Percentiles rank a stretch among this genome's conserved stretches.
phyloP scores from a whole-genome alignment of 441 rosid genomes.

The Bocquillonia castaneifolia region DNA sequence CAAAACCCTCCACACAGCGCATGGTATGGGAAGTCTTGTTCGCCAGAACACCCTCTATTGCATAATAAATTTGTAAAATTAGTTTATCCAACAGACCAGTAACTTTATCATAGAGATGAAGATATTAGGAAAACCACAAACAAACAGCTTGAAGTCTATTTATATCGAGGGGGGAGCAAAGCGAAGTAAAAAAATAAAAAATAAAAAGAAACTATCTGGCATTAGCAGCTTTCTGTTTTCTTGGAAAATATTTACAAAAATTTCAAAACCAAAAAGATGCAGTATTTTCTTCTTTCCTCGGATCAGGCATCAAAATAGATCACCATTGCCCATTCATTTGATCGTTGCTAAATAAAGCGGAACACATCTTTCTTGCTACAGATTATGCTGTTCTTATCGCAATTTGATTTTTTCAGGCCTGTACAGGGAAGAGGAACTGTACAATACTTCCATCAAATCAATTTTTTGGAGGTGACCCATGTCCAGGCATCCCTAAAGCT shows the following conservation, averaged over 20 bases:
- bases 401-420: slow-evolving; percentile 37
- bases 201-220: neutral
- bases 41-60: neutral
- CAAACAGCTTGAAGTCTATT: neutral
- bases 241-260: neutral
- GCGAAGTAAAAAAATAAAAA: too few relatives aligned
- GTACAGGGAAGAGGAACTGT: slow-evolving; percentile 44
- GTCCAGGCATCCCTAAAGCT: slow-evolving; percentile 45
- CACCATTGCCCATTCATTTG: neutral
- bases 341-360: neutral
- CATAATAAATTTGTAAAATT: neutral
- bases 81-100: neutral
- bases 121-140: neutral
- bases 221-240: neutral
- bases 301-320: neutral
- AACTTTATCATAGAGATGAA: neutral
- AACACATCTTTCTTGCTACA: neutral
- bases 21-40: neutral
- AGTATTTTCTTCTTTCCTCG: slow-evolving; percentile 1
- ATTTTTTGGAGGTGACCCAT: slow-evolving; percentile 47
- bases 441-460: slow-evolving; percentile 36
- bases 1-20: neutral
- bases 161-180: too few relatives aligned
- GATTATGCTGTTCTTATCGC: slow-evolving; percentile 1
- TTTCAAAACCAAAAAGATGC: neutral